Base-by-base conservation (phyloP, 2,329 filamentous ascomycete species). In the Aspergillus tamarii region DNA sequence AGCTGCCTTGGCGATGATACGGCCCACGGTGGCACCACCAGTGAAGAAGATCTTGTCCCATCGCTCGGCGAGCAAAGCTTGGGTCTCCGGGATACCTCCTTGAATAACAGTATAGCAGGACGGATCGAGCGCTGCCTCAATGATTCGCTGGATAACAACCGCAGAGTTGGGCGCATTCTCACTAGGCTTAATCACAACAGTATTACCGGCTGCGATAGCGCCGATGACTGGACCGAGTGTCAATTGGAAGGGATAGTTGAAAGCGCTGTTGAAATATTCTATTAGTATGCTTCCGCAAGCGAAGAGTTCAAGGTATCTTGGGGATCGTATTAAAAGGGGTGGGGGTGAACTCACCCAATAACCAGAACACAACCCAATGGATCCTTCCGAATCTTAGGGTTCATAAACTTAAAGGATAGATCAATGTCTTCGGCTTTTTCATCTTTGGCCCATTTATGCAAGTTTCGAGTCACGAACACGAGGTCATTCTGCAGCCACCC, bases 41-140 rank as follows among this genome's bases (percentile, higher is more conserved):
- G 95, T 99, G 82, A 97, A 99, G 83, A 95, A 94, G 73, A 99
- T 96, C 86, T 97, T 98, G 82, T 96, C 94, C 90, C 94, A 99
- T 78, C 94, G 94, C 82, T 93, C 88, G 63, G 94, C 88, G 39
- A 99, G 85, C 52, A 98, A 82, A 14, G 88, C 89, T 53, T 91
- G 92, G 4, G 91, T 93, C 83, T 97, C 93, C 4, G 89, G 84
- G 23, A 97, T 81, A 32, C 83, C 89, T 64, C 95, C 95, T 76
- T 97, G 95, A 69, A 97, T 84, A 63, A 93, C 87, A 41, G 84
- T 82, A 79, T 93, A 97, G 70, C 89, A 89, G 19, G 88, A 86
- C 1, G 88, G 87, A 76, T 98, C 95, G 59, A 99, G 88, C 45
- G 86, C 86, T 46, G 87, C 84, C 73, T 91, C 87, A 56, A 97